These are phyloP conservation scores for Streptanthus diversifolius DNA, from an alignment of 345 rosid species.

Conservation along the genomic window DNA sequence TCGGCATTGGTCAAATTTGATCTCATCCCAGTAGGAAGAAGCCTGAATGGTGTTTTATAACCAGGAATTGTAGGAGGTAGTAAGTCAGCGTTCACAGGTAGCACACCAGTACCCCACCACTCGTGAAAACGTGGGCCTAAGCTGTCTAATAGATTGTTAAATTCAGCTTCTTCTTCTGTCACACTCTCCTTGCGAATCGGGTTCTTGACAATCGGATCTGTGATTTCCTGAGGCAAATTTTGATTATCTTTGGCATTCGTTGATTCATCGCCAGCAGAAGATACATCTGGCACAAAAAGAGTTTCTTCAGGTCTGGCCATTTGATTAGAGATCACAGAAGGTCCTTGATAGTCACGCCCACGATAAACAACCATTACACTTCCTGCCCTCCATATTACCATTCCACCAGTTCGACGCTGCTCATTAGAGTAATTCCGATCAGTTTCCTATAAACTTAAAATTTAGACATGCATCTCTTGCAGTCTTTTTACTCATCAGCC, in stretches of 20 bases:
- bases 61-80: slow-evolving; percentile 78
- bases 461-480: slow-evolving; percentile 28
- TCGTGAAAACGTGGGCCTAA: slow-evolving; percentile 91
- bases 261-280: slow-evolving; percentile 42
- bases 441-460: neutral
- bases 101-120: slow-evolving; percentile 99
- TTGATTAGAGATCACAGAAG: slow-evolving; percentile 44
- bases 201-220: slow-evolving; percentile 37
- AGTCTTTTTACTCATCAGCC: slow-evolving; percentile 4
- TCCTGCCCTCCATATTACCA: slow-evolving; percentile 97
- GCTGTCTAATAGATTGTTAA: slow-evolving; percentile 64
- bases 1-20: slow-evolving; percentile 87
- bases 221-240: slow-evolving; percentile 36
- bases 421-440: slow-evolving; percentile 36
- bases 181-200: slow-evolving; percentile 36
- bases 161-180: slow-evolving; percentile 86
- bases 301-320: slow-evolving; percentile 43
- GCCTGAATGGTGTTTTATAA: slow-evolving; percentile 92
- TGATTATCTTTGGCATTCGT: slow-evolving; percentile 31
- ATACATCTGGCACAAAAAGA: slow-evolving; percentile 69
- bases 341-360: slow-evolving; percentile 73
- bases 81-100: slow-evolving; percentile 92
- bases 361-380: slow-evolving; percentile 95
- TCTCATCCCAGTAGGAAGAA: slow-evolving; percentile 96
- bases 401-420: slow-evolving; percentile 97